Conservation (phyloP, 306 rosid genomes). For the Vigna mungo region DNA sequence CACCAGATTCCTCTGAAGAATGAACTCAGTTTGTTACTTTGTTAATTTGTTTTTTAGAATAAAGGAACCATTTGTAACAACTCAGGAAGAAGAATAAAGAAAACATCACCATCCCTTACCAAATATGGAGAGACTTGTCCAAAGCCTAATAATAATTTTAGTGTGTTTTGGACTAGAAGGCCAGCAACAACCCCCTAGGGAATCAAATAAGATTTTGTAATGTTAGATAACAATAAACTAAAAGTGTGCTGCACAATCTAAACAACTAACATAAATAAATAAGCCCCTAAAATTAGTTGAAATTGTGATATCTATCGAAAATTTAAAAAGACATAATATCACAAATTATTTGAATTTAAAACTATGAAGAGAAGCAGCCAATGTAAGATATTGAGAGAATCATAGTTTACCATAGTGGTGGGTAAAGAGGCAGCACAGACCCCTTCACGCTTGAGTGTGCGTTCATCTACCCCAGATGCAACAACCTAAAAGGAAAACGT, state of each 20-base stretch:
- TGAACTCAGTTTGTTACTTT: not conserved
- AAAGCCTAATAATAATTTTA: conserved; percentile 83
- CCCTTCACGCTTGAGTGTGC: conserved; percentile 98
- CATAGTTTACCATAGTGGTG: conserved; percentile 82
- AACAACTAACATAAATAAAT: conserved; percentile 23
- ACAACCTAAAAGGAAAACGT: conserved; percentile 69
- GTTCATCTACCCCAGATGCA: conserved; percentile 96
- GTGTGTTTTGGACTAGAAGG: conserved; percentile 92
- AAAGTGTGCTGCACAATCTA: not conserved
- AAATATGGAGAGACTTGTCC: conserved; percentile 89
- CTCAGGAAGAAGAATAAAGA: conserved; percentile 35
- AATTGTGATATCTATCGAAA: not conserved
- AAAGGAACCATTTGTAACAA: conserved; percentile 8
- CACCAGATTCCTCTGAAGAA: conserved; percentile 23
- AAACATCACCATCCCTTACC: conserved; percentile 55
- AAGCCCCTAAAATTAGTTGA: conserved; percentile 31
- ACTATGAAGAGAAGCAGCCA: conserved; percentile 27
- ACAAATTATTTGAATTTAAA: not conserved
- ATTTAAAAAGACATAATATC: not conserved
- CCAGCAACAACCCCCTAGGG: conserved; percentile 96
- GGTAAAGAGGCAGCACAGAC: conserved; percentile 99
- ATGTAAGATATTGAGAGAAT: conserved; percentile 21
- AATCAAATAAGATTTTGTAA: conserved; percentile 36
- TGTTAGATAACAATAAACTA: conserved; percentile 24
- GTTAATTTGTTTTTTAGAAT: not conserved